Conservation (phyloP, 257 asterid species). For the Solanum paucissectum region DNA sequence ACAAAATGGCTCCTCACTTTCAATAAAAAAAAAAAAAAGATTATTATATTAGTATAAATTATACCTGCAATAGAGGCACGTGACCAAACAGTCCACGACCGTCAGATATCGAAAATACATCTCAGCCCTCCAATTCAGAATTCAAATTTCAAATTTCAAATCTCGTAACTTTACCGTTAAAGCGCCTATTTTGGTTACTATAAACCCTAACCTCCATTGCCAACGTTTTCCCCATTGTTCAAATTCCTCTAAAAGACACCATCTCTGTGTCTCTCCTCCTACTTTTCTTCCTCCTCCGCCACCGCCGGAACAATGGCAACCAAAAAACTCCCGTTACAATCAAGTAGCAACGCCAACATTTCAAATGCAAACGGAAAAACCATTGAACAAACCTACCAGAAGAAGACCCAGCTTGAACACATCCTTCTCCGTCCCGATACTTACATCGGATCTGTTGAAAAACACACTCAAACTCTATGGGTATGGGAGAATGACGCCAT, state of each 20-base stretch:
- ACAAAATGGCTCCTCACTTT: too few relatives aligned
- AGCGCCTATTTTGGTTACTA: background rate
- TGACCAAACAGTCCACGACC: background rate
- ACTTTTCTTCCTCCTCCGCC: background rate
- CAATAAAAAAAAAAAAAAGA: too few relatives aligned
- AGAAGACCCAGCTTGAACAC: slow-evolving; percentile 93
- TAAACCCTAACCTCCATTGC: background rate
- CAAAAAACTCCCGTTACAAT: slow-evolving; percentile 38
- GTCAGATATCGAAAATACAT: background rate
- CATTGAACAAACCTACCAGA: slow-evolving; percentile 88
- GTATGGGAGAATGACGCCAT: slow-evolving; percentile 53
- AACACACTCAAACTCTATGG: slow-evolving; percentile 68
- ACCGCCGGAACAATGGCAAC: slow-evolving; percentile 41
- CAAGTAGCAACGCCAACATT: slow-evolving; percentile 72
- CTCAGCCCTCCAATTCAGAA: slow-evolving; percentile 15
- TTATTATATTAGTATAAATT: too few relatives aligned
- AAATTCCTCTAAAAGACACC: slow-evolving; percentile 17
- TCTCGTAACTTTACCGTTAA: background rate
- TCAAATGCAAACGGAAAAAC: slow-evolving; percentile 34
- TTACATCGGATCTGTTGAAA: slow-evolving; percentile 85
- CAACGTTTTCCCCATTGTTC: background rate
- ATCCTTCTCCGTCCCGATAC: slow-evolving; percentile 96
- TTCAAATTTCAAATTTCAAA: slow-evolving; percentile 16
- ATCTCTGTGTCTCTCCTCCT: slow-evolving; percentile 1
- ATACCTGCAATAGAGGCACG: background rate